Evolutionary conservation across 2,329 filamentous ascomycete genomes (phyloP), one percentile per base, ranked within the genome.

Genomic region (Hymenotorrendiella dingleyae): DNA sequence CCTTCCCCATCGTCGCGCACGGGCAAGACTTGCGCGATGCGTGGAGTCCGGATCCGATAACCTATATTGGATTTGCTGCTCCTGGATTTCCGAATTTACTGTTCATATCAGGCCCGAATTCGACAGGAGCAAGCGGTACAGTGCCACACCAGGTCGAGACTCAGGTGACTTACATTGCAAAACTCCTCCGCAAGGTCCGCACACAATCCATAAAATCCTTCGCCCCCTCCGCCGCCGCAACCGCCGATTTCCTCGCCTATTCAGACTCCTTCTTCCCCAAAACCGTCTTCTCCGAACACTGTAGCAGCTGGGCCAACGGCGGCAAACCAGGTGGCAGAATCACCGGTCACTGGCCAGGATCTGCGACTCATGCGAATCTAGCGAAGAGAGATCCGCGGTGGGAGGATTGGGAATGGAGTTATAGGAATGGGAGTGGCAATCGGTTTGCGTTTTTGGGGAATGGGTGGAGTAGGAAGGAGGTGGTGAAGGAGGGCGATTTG

Each of bases 231-330:
- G 67, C 69, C 29, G 64, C 66, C 24, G 82, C 82, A 0, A 64
- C 81, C 0, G 29, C 38, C 14, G 39, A 46, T 21, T 46, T 46
- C 17, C 80, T 83, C 24, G 79, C 84, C 49, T 81, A 79, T 59
- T 69, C 67, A 21, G 70, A 78, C 46, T 70, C 71, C 1, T 78
- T 75, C 56, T 77, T 77, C 52, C 59, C 63, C 0, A 69, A 60
- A 12, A 78, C 73, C 0, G 73, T 77, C 1, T 57, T 81, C 40
- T 68, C 71, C 0, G 76, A 81, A 40, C 73, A 75, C 43, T 86
- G 83, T 58, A 78, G 74, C 30, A 82, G 77, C 0, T 86, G 83
- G 83, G 83, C 83, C 48, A 86, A 86, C 45, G 78, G 82, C 28
- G 30, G 30, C 1, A 34, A 20, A 9, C 11, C 22, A 1, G 30